Base-by-base conservation (phyloP, 306 rosid genomes). In the Parietaria judaica region DNA sequence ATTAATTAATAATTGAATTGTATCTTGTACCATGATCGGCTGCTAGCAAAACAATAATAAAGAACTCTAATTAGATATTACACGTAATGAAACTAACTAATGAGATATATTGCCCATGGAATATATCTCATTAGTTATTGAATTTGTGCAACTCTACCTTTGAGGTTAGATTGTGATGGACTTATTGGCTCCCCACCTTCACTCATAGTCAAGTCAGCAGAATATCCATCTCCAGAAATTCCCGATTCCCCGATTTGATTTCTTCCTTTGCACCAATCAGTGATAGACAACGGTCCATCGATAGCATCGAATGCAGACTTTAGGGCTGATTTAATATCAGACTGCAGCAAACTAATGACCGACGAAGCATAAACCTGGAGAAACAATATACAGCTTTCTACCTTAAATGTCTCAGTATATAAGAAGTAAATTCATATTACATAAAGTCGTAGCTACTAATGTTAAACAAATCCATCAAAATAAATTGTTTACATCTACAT, bases 251-350 rank as follows among this genome's bases (percentile, higher is more conserved):
- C 80, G 52, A 71, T 79, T 66, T 80, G 95, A 70, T 76, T 84
- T 72, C 90, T 90, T 51, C 98, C 98, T 80, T 77, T 86, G 88
- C 96, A 92, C 98, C 98, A 92, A 68, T 88, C 98, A 61, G 83
- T 82, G 66, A 86, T 83, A 68, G 89, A 77, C 69, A 92, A 69
- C 17, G 98, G 98, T 66, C 98, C 98, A 66, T 92, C 98, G 77
- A 84, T 72, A 82, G 67, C 72, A 64, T 88, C 48, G 71, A 92
- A 92, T 36, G 96, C 98, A 74, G 96, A 92, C 77, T 82, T 92
- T 80, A 92, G 82, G 57, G 98, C 95, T 49, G 88, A 66, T 81
- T 88, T 92, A 66, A 92, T 77, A 77, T 92, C 96, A 65, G 96
- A 88, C 75, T 92, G 98, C 77, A 92, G 85, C 76, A 92, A 77